Evolutionary conservation across 2,329 filamentous ascomycete species (phyloP), one percentile per base, ranked within the genome.

Genomic region (Didymella pomorum): DNA sequence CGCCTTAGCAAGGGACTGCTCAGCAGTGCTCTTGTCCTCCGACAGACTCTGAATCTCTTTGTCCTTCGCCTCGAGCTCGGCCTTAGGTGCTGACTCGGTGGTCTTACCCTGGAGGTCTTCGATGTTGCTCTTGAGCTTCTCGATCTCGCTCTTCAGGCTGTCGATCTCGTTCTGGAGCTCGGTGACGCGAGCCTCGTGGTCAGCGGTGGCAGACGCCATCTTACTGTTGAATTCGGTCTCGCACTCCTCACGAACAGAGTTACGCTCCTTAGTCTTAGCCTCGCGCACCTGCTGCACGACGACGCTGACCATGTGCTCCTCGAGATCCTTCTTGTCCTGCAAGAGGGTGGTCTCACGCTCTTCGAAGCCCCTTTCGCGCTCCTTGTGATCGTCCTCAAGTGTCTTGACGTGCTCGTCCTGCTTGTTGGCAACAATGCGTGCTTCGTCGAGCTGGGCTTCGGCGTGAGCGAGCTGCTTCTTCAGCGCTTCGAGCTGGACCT

Each of bases 271-370:
- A 41, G 70, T 69, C 58, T 75, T 76, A 21, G 76, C 76, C 50
- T 78, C 75, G 45, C 72, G 74, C 16, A 78, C 74, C 56, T 78
- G 76, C 62, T 78, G 75, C 41, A 78, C 75, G 33, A 78, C 75
- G 18, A 78, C 74, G 37, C 72, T 76, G 44, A 78, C 76, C 75
- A 78, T 77, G 65, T 78, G 75, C 62, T 78, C 75, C 64, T 78
- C 76, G 7, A 78, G 64, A 23, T 74, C 71, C 64, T 74, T 73
- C 68, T 78, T 78, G 57, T 77, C 75, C 60, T 72, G 69, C 58
- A 72, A 61, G 26, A 74, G 67, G 0, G 70, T 64, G 25, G 58
- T 48, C 52, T 74, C 71, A 31, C 71, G 68, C 63, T 72, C 69
- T 47, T 71, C 67, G 52, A 73, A 75, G 33, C 63, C 66, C 54